Evolutionary conservation across 768 basidiomycete genomes (phyloP), one percentile per base, ranked within the genome.

Genomic region (Melanogaster broomeanus): DNA sequence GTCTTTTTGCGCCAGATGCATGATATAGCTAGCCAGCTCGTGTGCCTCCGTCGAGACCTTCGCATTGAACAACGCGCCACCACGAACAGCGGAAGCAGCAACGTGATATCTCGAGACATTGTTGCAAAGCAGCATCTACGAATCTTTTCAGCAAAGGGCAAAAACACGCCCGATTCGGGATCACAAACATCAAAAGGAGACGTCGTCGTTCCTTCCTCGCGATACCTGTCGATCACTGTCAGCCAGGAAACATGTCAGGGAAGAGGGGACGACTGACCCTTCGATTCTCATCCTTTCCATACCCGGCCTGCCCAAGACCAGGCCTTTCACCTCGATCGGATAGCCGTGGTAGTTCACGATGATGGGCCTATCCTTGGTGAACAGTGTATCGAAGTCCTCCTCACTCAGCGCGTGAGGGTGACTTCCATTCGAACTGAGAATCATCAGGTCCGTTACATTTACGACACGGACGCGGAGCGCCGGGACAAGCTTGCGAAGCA

Each of bases 371-470:
- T 90, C 82, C 21, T 69, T 64, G 7, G 90, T 91, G 71, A 95
- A 93, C 31, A 94, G 76, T 27, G 78, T 72, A 39, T 80, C 73
- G 64, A 90, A 94, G 43, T 78, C 81, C 2, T 74, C 78, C 24
- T 78, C 71, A 57, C 67, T 74, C 51, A 94, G 73, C 2, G 88
- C 77, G 59, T 93, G 91, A 8, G 92, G 91, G 63, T 94, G 91
- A 11, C 77, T 70, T 47, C 87, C 88, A n/a, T 63, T 66, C 5
- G 78, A 74, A 25, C 81, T 80, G 38, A 97, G 79, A 51, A 94
- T 85, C 83, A 97, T 87, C 40, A 95, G 75, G 61, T 96, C 93
- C 2, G 90, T 90, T 52, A 96, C 86, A 58, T 96, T 95, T 51
- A 95, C 84, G 50, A 95, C 88, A 18, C 90, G 84, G 7, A 92